Percentiles rank a stretch among this genome's conserved stretches.
These are phyloP conservation scores for Corylus heterophylla DNA, from an alignment of 306 rosid genomes.

Conservation along the genomic window DNA sequence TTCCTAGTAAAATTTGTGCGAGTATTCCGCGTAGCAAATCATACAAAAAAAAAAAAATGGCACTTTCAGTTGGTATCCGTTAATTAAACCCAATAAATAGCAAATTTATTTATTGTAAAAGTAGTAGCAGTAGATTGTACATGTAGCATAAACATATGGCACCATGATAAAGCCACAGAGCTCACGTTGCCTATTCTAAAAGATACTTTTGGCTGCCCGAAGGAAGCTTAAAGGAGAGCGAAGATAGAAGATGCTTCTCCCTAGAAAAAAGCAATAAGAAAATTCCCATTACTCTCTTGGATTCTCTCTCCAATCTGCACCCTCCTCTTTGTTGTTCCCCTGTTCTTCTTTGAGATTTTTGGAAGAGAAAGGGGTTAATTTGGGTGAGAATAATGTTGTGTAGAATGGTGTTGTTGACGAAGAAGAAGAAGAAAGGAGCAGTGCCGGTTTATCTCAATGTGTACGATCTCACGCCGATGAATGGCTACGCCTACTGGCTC, in stretches of 20 bases:
- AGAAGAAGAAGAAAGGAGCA: constrained; percentile 72
- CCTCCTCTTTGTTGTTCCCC: background rate
- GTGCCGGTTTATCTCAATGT: constrained; percentile 89
- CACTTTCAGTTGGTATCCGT: background rate
- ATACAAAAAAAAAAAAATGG: background rate
- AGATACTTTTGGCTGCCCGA: background rate
- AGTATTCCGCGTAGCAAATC: no score
- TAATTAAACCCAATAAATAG: no score
- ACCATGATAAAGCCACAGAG: no score
- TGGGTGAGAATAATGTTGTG: constrained; percentile 46
- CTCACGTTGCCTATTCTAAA: background rate
- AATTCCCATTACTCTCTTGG: constrained; percentile 17
- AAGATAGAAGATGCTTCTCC: constrained; percentile 26
- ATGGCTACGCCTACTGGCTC: constrained; percentile 93
- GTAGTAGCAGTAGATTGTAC: no score
- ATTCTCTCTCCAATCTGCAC: constrained; percentile 13
- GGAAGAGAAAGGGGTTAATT: background rate
- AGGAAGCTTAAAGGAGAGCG: background rate
- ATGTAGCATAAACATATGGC: no score
- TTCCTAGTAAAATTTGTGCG: no score
- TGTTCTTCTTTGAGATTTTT: background rate
- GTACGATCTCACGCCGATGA: constrained; percentile 87
- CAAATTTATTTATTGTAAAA: no score
- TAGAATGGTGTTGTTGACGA: constrained; percentile 43
- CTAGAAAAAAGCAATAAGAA: background rate